Evolutionary conservation across 805 yeast genomes (phyloP).

Genomic region (Kazachstania martiniae): DNA sequence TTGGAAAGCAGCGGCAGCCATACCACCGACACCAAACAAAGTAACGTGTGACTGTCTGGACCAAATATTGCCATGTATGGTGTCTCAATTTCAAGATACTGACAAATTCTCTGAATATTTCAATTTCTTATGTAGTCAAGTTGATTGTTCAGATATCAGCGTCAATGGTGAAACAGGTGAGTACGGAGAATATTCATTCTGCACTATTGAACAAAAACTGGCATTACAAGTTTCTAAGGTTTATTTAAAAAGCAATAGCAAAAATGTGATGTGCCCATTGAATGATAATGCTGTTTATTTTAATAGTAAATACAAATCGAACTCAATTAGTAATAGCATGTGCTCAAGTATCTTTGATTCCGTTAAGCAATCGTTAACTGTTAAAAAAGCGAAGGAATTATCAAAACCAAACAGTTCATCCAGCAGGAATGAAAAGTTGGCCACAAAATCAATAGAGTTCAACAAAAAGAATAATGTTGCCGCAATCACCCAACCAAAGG

Average conservation of each 20-base stretch:
- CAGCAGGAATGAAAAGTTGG: too few species aligned
- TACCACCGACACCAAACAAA: slow-evolving; percentile 63
- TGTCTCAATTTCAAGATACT: slow-evolving; percentile 36
- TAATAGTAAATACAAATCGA: slow-evolving; percentile 8
- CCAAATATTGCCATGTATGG: slow-evolving; percentile 44
- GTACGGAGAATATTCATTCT: slow-evolving; percentile 62
- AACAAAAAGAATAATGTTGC: too few species aligned
- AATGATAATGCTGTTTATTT: slow-evolving; percentile 13
- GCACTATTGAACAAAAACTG: slow-evolving; percentile 51
- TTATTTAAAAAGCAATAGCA: slow-evolving; percentile 40
- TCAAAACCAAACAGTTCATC: background rate
- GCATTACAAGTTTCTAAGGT: slow-evolving; percentile 50
- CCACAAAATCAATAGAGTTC: too few species aligned
- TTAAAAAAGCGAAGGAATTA: too few species aligned
- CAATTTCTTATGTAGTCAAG: slow-evolving; percentile 44
- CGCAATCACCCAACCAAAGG: background rate
- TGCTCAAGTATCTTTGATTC: too few species aligned
- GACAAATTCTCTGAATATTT: slow-evolving; percentile 42
- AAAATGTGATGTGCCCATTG: slow-evolving; percentile 20
- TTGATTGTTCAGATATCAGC: slow-evolving; percentile 48
- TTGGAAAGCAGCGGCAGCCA: slow-evolving; percentile 53
- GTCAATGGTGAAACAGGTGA: slow-evolving; percentile 48
- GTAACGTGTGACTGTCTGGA: slow-evolving; percentile 53
- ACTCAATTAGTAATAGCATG: too few species aligned
- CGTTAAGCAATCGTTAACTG: too few species aligned